Conservation (phyloP, 305 asterid genomes). For the Solanum aculeatissimum region DNA sequence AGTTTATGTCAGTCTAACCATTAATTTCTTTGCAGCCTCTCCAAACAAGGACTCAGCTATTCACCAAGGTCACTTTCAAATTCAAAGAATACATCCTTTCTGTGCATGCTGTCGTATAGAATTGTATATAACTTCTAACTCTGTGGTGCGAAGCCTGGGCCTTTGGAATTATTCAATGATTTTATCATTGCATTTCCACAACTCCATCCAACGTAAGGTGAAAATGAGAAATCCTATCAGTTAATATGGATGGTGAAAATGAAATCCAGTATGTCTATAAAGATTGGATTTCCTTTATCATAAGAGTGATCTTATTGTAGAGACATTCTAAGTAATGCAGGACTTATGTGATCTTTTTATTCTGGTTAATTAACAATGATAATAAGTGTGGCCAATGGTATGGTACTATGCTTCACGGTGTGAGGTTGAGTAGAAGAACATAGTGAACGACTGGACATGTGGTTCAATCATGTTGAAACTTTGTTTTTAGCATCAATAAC, state of each 20-base stretch:
- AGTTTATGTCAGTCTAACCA: neutral
- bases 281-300: neutral
- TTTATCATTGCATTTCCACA: neutral
- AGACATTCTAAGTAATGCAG: neutral
- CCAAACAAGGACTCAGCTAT: slow-evolving; percentile 62
- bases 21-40: slow-evolving; percentile 54
- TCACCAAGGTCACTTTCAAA: slow-evolving; percentile 57
- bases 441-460: neutral
- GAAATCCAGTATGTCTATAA: neutral
- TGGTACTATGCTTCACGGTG: neutral
- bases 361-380: neutral
- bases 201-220: neutral
- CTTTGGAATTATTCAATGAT: neutral
- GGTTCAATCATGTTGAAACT: neutral
- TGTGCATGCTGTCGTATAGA: neutral
- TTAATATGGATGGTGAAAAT: neutral
- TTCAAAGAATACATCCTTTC: neutral
- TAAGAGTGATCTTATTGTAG: neutral
- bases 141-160: neutral
- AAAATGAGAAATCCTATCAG: neutral
- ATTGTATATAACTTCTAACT: neutral
- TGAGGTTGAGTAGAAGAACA: neutral
- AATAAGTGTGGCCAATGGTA: neutral
- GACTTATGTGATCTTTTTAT: neutral
- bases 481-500: neutral